Evolutionary conservation across 169 alveolate genomes (phyloP), one percentile per base, ranked within the genome.

Genomic region (Plasmodium vivax): DNA sequence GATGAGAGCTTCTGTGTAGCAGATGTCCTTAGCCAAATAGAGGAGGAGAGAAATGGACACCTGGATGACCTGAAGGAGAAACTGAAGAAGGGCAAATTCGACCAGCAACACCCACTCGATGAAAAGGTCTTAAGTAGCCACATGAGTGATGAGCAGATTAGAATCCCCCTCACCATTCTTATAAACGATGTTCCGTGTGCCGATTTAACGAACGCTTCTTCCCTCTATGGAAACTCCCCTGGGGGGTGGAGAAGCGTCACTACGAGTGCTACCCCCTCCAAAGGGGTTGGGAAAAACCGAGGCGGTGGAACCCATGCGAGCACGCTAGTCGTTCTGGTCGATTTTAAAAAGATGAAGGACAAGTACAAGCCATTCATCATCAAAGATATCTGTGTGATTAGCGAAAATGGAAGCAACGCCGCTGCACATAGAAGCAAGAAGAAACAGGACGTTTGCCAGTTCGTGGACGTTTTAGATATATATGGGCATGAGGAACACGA

Each of bases 401-500:
- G 71, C 23, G 79, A 85, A 51, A 45, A 12, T 12, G 34, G 56
- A 82, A 82, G 34, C 34, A 82, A 27, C n/a, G 23, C 34, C 2
- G 30, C 27, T n/a, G 51, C 10, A 45, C 85, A 79, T 79, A 84
- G 72, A 71, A 71, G 32, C 16, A 41, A 84, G 12, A 71, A 84
- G 19, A 72, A 43, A 71, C 71, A 84, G 7, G 41, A 84, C 19
- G 7, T 30, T 30, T 73, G 12, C 36, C 93, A 85, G 75, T 85
- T 85, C 54, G 36, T 85, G 10, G 93, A 85, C 9, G 75, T 85
- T 0, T 9, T 85, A 54, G 93, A 85, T 51, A 85, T 85, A 12
- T 85, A 85, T 85, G 93, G 93, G 14, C 93, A 85, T 75, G 93
- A 85, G 79, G 93, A 85, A 23, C 93, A 71, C 54, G 97, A 96